Evolutionary conservation across 768 basidiomycete species (phyloP).

Genomic region (Amanita pallidorosea): DNA sequence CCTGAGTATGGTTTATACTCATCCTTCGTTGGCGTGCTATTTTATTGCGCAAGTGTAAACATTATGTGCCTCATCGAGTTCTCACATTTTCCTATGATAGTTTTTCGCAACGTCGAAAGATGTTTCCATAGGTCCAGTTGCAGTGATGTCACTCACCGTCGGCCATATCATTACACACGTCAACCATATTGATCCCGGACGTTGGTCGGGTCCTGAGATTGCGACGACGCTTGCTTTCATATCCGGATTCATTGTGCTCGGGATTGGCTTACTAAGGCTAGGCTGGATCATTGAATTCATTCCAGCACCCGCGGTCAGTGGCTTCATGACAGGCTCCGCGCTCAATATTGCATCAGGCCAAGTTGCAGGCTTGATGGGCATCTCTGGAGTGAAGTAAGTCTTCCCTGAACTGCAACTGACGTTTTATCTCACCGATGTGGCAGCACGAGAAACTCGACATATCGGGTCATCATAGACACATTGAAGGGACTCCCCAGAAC

Average conservation of each 20-base stretch:
- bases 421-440: conserved; percentile 4
- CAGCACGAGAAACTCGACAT: conserved; percentile 81
- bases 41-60: conserved; percentile 59
- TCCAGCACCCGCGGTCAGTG: conserved; percentile 72
- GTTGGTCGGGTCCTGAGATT: conserved; percentile 63
- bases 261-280: conserved; percentile 77
- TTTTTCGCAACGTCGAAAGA: conserved; percentile 97
- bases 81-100: conserved; percentile 21
- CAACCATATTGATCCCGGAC: conserved; percentile 35
- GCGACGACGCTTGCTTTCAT: conserved; percentile 80
- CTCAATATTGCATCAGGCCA: conserved; percentile 85
- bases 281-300: conserved; percentile 97
- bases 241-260: conserved; percentile 85
- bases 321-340: conserved; percentile 98
- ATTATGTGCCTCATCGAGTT: background rate
- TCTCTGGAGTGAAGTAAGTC: conserved; percentile 70
- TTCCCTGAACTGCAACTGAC: background rate
- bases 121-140: conserved; percentile 98
- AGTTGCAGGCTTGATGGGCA: conserved; percentile 84
- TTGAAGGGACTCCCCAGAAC: conserved; percentile 71
- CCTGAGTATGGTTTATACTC: conserved; percentile 91
- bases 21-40: conserved; percentile 78
- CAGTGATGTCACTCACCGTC: conserved; percentile 91
- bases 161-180: conserved; percentile 72
- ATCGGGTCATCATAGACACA: conserved; percentile 85